Percentiles rank a stretch among this genome's conserved stretches.
Conservation (phyloP, 345 rosid genomes). For the Salix suchowensis region DNA sequence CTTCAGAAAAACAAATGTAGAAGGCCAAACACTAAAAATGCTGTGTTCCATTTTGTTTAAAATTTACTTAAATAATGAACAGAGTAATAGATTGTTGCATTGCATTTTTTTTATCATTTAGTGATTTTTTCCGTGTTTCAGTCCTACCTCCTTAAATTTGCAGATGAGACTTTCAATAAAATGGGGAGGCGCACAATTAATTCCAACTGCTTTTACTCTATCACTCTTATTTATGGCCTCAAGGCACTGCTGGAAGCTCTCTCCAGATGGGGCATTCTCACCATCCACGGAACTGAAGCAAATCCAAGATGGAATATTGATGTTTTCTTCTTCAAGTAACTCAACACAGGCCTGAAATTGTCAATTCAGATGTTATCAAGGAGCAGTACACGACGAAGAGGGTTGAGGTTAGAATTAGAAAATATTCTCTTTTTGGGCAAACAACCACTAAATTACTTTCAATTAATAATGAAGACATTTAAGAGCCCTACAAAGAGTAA, state of each 20-base stretch:
- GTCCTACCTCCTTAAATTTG: conserved; percentile 52
- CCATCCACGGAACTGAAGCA: conserved; percentile 85
- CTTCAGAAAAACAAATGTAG: not conserved
- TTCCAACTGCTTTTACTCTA: conserved; percentile 65
- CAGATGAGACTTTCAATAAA: conserved; percentile 54
- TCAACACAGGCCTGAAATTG: conserved; percentile 65
- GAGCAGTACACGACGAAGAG: not conserved
- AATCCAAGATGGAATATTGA: conserved; percentile 78
- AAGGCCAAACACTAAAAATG: not conserved
- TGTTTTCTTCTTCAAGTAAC: conserved; percentile 74
- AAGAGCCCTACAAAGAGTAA: not conserved
- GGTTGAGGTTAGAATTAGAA: not conserved
- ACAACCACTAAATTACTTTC: no score
- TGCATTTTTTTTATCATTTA: not conserved
- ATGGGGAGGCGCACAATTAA: conserved; percentile 85
- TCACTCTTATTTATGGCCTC: conserved; percentile 56
- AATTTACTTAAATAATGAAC: no score
- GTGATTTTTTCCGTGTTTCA: not conserved
- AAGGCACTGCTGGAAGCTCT: conserved; percentile 65
- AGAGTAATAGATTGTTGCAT: not conserved
- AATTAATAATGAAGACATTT: not conserved
- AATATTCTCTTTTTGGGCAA: no score
- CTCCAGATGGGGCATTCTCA: conserved; percentile 76
- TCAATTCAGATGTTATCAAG: not conserved
- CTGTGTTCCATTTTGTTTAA: no score